Percentiles rank a stretch among this genome's conserved stretches.
These are phyloP conservation scores for Microthlaspi erraticum DNA, from an alignment of 345 rosid species.

Conservation along the genomic window DNA sequence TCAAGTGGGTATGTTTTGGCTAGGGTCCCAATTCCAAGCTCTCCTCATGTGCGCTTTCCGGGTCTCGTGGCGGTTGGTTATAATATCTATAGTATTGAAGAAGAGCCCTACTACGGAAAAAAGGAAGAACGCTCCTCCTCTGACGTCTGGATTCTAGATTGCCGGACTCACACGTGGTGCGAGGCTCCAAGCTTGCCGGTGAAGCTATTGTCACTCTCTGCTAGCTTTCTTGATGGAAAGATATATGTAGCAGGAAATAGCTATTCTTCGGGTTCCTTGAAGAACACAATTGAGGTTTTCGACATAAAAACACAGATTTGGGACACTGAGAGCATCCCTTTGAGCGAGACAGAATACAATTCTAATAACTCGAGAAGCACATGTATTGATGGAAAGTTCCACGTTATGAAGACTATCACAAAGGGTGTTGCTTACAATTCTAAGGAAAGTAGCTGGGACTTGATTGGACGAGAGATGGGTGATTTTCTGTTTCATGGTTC, in stretches of 20 bases:
- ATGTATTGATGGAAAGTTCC: conserved; percentile 5
- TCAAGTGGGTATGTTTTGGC: background rate
- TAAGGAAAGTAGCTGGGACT: background rate
- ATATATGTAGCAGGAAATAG: too few species aligned
- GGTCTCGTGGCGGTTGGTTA: background rate
- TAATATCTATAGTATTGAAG: background rate
- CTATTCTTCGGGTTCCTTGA: too few species aligned
- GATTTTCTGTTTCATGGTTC: background rate
- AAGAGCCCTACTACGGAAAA: background rate
- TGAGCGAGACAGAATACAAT: background rate
- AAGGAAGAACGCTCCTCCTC: background rate
- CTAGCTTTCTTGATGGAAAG: background rate
- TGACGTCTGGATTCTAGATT: background rate
- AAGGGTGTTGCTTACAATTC: background rate
- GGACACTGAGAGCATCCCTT: background rate
- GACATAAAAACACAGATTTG: background rate
- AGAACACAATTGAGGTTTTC: background rate
- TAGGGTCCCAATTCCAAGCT: background rate
- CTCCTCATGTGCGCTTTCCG: background rate
- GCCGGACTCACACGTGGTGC: background rate
- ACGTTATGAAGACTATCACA: background rate
- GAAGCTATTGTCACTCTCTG: background rate
- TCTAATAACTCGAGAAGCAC: too few species aligned
- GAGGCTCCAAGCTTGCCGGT: background rate
- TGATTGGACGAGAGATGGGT: background rate